These are phyloP conservation scores for Moricandia moricandioides DNA, from an alignment of 345 rosid species.

Conservation along the genomic window DNA sequence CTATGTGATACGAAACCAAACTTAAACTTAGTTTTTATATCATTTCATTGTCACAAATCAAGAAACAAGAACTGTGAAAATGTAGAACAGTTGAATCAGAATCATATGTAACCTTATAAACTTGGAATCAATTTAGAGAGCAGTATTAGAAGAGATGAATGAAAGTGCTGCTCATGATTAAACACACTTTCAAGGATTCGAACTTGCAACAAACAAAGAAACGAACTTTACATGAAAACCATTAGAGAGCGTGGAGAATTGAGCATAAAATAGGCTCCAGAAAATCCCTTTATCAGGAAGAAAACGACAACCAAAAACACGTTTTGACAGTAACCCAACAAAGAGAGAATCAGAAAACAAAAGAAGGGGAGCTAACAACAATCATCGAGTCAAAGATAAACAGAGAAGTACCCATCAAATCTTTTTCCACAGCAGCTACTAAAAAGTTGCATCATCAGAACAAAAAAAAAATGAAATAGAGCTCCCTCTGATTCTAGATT, in stretches of 20 bases:
- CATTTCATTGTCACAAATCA: background rate
- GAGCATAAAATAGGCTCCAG: background rate
- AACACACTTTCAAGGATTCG: background rate
- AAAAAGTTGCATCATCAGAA: conserved; percentile 57
- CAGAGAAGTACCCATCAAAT: conserved; percentile 58
- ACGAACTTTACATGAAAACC: background rate
- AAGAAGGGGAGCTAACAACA: background rate
- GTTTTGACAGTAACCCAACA: conserved; percentile 8
- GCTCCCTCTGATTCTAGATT: conserved; percentile 7
- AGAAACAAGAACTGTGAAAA: background rate
- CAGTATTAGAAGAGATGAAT: too few species aligned
- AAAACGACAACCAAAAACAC: conserved; percentile 4
- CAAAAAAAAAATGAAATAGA: background rate
- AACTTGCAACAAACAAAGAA: background rate
- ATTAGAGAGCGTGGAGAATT: background rate
- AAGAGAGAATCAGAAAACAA: background rate
- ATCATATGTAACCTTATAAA: background rate
- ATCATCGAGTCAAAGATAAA: background rate
- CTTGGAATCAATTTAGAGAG: too few species aligned
- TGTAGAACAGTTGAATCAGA: background rate
- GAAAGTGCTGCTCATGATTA: too few species aligned
- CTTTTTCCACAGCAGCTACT: conserved; percentile 67
- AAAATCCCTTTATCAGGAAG: background rate
- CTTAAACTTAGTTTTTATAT: background rate
- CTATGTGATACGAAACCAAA: conserved; percentile 36